Conservation (phyloP, 768 basidiomycete species). For the Multifurca ochricompacta region DNA sequence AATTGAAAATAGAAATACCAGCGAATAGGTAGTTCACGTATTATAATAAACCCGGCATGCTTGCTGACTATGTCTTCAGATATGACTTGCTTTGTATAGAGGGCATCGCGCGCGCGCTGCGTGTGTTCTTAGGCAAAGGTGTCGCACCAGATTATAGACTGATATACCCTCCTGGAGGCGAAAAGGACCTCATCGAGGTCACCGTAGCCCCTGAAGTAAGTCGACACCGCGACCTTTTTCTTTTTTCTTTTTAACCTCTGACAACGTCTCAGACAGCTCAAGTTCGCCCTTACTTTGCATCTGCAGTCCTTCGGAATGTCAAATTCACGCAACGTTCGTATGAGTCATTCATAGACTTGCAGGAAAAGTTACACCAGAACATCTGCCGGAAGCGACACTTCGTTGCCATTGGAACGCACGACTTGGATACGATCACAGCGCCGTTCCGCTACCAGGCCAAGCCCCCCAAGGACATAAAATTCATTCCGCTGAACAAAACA, state of each 20-base stretch:
- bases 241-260: not conserved
- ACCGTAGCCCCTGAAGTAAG: slow-evolving; percentile 67
- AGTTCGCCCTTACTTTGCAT: slow-evolving; percentile 87
- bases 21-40: slow-evolving; percentile 69
- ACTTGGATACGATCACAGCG: slow-evolving; percentile 78
- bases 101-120: slow-evolving; percentile 82
- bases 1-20: slow-evolving; percentile 98
- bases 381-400: slow-evolving; percentile 84
- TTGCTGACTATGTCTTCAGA: slow-evolving; percentile 36
- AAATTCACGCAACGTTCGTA: slow-evolving; percentile 85
- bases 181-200: slow-evolving; percentile 56
- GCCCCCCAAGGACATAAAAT: slow-evolving; percentile 84
- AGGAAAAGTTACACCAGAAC: slow-evolving; percentile 98
- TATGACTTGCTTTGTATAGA: slow-evolving; percentile 97
- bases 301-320: slow-evolving; percentile 84
- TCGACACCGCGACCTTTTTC: slow-evolving; percentile 10
- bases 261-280: slow-evolving; percentile 50
- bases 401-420: slow-evolving; percentile 96
- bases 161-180: slow-evolving; percentile 61
- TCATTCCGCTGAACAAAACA: slow-evolving; percentile 76
- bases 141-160: slow-evolving; percentile 67
- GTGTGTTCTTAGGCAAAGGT: slow-evolving; percentile 68
- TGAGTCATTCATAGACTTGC: slow-evolving; percentile 96
- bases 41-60: not conserved
- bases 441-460: slow-evolving; percentile 86